phyloP scores from a whole-genome alignment of 257 asterid genomes.

The Handroanthus guayacan region DNA sequence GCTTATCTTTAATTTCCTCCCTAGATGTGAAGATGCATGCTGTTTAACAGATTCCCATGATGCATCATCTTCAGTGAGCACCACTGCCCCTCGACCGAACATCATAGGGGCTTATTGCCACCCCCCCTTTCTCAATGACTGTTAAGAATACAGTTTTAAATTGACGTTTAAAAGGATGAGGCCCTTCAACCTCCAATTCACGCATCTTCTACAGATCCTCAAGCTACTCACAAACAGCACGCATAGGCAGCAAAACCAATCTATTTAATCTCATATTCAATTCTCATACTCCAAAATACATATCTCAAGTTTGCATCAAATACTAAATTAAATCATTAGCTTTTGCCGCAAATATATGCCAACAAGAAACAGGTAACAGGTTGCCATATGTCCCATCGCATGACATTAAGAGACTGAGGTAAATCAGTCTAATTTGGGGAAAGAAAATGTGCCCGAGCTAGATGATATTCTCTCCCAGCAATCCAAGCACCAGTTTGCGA shows the following conservation, averaged over 20 bases:
- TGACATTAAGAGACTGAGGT: constrained; percentile 16
- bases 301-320: too few relatives aligned
- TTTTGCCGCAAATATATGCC: background rate
- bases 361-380: constrained; percentile 17
- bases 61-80: too few relatives aligned
- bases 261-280: background rate
- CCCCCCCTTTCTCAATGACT: too few relatives aligned
- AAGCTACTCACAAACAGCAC: background rate
- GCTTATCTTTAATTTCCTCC: too few relatives aligned
- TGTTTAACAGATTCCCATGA: too few relatives aligned
- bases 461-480: constrained; percentile 78
- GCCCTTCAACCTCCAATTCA: background rate
- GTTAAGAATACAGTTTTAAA: too few relatives aligned
- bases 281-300: background rate
- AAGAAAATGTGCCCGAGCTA: constrained; percentile 87
- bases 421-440: constrained; percentile 53
- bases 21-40: too few relatives aligned
- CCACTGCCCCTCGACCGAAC: too few relatives aligned
- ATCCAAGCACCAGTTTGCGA: constrained; percentile 84
- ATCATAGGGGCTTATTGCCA: too few relatives aligned
- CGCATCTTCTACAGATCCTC: background rate
- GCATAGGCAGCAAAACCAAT: background rate
- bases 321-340: background rate
- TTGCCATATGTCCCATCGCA: background rate
- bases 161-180: too few relatives aligned